These are phyloP conservation scores for Lodderomyces metapsilosis DNA, from an alignment of 1,139 yeast species.

Conservation along the genomic window DNA sequence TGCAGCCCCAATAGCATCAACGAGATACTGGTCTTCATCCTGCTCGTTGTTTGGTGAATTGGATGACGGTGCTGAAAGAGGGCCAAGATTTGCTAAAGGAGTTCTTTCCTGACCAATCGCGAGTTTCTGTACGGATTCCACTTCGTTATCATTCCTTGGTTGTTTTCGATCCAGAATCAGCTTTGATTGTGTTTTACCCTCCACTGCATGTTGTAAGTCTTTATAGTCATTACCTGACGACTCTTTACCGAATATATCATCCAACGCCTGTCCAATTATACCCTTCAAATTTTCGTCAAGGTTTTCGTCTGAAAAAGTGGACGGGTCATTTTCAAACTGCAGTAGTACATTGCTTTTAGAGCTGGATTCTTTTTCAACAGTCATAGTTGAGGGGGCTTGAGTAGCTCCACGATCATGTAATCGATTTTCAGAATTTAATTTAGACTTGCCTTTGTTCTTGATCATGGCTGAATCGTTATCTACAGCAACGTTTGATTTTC, in stretches of 20 bases:
- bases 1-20: slow-evolving; percentile 22
- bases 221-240: not conserved
- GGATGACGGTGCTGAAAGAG: not conserved
- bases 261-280: slow-evolving; percentile 27
- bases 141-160: not conserved
- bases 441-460: too few species aligned
- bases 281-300: slow-evolving; percentile 19
- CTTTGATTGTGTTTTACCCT: not conserved
- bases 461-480: too few species aligned
- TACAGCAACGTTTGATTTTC: too few species aligned
- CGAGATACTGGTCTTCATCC: slow-evolving; percentile 22
- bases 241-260: slow-evolving; percentile 3
- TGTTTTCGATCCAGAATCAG: not conserved
- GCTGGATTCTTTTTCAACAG: not conserved
- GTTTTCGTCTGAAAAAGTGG: not conserved
- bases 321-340: not conserved
- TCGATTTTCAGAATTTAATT: too few species aligned
- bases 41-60: not conserved
- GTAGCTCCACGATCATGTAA: too few species aligned
- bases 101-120: too few species aligned
- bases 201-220: not conserved
- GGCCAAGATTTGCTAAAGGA: not conserved
- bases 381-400: too few species aligned
- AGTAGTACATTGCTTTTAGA: too few species aligned
- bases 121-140: too few species aligned